Evolutionary conservation across 768 basidiomycete genomes (phyloP).

Genomic region (Hygrocybe punicea): DNA sequence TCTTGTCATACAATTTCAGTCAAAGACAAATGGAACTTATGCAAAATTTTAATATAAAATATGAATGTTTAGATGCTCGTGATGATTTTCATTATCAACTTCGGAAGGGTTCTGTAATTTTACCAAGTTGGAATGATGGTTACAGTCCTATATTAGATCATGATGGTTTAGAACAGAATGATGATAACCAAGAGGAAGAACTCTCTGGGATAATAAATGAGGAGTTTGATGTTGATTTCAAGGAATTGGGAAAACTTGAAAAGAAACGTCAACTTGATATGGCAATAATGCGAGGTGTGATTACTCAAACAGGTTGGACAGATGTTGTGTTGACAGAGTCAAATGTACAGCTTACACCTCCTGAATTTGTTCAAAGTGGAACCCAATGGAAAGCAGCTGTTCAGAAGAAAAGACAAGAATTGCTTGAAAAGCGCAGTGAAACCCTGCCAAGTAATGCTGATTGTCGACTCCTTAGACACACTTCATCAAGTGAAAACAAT

Average conservation of each 20-base stretch:
- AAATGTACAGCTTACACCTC: not conserved
- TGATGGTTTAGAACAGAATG: too few species aligned
- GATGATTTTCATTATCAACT: not conserved
- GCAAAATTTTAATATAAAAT: slow-evolving; percentile 30
- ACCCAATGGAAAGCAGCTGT: slow-evolving; percentile 11
- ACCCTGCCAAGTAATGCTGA: not conserved
- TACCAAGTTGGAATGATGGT: too few species aligned
- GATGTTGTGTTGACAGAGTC: not conserved
- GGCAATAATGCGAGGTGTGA: slow-evolving; percentile 1
- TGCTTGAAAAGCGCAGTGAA: slow-evolving; percentile 6
- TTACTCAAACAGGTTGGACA: slow-evolving; percentile 1
- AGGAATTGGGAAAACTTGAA: not conserved
- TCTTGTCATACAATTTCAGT: slow-evolving; percentile 15
- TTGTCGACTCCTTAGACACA: not conserved
- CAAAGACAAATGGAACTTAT: slow-evolving; percentile 18
- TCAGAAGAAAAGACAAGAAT: slow-evolving; percentile 4
- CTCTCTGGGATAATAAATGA: not conserved
- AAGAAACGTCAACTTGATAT: not conserved
- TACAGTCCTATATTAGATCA: too few species aligned
- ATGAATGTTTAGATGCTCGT: slow-evolving; percentile 36
- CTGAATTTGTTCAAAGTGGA: not conserved
- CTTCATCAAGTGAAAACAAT: not conserved
- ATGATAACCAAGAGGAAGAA: too few species aligned
- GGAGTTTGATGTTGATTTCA: not conserved
- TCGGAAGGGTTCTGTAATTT: too few species aligned